These are phyloP conservation scores for Punica granatum DNA, from an alignment of 345 rosid species.

Conservation along the genomic window DNA sequence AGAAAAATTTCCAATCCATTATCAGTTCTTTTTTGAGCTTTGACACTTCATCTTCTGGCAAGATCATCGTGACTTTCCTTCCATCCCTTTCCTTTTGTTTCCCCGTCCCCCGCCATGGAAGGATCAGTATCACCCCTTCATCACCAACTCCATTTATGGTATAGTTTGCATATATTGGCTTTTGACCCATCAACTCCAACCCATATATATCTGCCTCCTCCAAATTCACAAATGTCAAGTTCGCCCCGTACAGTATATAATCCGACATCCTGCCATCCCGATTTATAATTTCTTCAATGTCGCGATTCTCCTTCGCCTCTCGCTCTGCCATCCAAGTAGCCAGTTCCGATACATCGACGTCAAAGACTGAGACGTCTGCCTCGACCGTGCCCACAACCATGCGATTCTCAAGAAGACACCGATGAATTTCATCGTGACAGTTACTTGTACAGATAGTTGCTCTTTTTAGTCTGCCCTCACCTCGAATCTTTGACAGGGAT, in stretches of 20 bases:
- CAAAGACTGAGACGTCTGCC: slow-evolving; percentile 24
- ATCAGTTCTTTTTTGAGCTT: slow-evolving; percentile 28
- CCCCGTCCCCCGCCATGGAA: slow-evolving; percentile 17
- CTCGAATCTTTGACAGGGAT: slow-evolving; percentile 31
- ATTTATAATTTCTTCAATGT: slow-evolving; percentile 22
- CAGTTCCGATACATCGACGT: slow-evolving; percentile 25
- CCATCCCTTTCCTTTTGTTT: slow-evolving; percentile 15
- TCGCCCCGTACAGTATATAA: slow-evolving; percentile 48
- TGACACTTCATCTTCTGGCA: slow-evolving; percentile 33
- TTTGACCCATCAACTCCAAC: slow-evolving; percentile 38
- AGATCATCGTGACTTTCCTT: slow-evolving; percentile 25
- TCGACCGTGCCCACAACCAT: slow-evolving; percentile 32
- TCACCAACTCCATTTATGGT: slow-evolving; percentile 48
- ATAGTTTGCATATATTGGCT: slow-evolving; percentile 39
- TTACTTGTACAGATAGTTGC: slow-evolving; percentile 32
- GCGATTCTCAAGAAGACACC: slow-evolving; percentile 19
- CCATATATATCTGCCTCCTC: slow-evolving; percentile 38
- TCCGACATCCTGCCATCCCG: slow-evolving; percentile 24
- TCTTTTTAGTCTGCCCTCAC: slow-evolving; percentile 17
- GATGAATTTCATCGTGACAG: not conserved
- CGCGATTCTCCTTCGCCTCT: slow-evolving; percentile 14
- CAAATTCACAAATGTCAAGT: slow-evolving; percentile 58
- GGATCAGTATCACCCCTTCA: slow-evolving; percentile 49
- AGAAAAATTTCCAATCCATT: slow-evolving; percentile 12
- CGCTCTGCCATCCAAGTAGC: slow-evolving; percentile 25